A percentile compares a stretch with the other conserved stretches of the same genome.
These are phyloP conservation scores for Trametes versicolor DNA, from an alignment of 1,284 basidiomycete species.

Conservation along the genomic window DNA sequence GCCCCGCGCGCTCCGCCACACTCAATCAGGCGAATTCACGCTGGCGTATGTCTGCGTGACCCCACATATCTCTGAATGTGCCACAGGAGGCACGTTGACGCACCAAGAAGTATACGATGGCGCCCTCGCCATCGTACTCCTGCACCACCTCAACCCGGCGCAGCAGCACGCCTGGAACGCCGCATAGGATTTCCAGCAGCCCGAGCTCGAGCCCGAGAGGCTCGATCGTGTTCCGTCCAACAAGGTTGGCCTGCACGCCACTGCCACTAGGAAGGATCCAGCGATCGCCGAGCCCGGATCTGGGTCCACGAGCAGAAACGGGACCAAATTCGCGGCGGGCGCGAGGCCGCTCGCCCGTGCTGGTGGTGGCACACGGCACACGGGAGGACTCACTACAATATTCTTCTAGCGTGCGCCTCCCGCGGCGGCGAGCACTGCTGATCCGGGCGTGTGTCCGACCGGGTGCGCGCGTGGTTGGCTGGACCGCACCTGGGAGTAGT, in stretches of 20 bases:
- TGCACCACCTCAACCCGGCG: background rate
- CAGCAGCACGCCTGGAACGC: background rate
- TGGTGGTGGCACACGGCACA: background rate
- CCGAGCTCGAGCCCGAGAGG: constrained; percentile 8
- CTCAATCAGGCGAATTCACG: background rate
- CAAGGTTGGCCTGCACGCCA: constrained; percentile 20
- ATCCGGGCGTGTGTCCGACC: background rate
- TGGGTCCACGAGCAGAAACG: constrained; percentile 19
- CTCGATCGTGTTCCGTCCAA: constrained; percentile 27
- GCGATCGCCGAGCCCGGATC: constrained; percentile 21
- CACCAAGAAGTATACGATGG: too few species aligned
- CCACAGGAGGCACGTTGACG: too few species aligned
- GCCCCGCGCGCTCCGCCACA: background rate
- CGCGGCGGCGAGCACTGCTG: background rate
- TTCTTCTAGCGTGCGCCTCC: background rate
- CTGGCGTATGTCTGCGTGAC: background rate
- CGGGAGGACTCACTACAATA: background rate
- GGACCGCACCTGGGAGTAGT: too few species aligned
- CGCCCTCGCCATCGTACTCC: too few species aligned
- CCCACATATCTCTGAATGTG: background rate
- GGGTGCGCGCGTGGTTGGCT: background rate
- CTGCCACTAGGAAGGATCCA: constrained; percentile 24
- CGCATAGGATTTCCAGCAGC: background rate
- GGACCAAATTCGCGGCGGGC: constrained; percentile 18
- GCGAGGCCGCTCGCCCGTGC: background rate